Evolutionary conservation across 495 filamentous ascomycete species (phyloP).

Genomic region (Geopyxis carbonaria): DNA sequence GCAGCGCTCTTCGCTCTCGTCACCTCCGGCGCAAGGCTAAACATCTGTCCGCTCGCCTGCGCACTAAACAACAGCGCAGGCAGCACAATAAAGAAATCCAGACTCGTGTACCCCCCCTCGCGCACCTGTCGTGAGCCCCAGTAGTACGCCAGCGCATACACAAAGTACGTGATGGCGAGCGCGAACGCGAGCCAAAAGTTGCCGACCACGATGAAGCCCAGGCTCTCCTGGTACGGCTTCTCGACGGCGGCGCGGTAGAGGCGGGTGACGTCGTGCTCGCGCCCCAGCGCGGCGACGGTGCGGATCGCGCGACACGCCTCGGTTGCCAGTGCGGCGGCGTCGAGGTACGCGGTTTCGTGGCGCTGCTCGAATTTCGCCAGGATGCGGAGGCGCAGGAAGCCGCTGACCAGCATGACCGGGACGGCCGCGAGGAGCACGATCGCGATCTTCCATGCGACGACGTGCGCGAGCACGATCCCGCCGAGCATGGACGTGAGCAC

Average conservation of each 20-base stretch:
- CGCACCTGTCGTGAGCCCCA: conserved; percentile 44
- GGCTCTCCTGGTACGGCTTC: conserved; percentile 27
- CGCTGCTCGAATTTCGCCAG: conserved; percentile 40
- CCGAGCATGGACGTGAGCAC: conserved; percentile 29
- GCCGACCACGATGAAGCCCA: conserved; percentile 26
- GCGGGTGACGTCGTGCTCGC: conserved; percentile 34
- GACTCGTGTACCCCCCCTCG: conserved; percentile 37
- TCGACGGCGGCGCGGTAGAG: conserved; percentile 32
- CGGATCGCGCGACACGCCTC: conserved; percentile 42
- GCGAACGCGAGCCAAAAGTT: conserved; percentile 31
- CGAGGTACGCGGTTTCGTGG: conserved; percentile 40
- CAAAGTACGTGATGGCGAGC: conserved; percentile 31
- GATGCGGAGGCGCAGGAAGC: conserved; percentile 37
- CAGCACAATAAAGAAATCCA: conserved; percentile 51
- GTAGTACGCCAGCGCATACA: conserved; percentile 52
- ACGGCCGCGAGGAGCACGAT: conserved; percentile 39
- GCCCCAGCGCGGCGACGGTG: conserved; percentile 38
- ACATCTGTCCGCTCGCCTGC: conserved; percentile 49
- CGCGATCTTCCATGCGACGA: conserved; percentile 46
- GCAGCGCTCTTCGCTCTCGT: conserved; percentile 37
- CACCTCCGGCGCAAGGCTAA: conserved; percentile 44
- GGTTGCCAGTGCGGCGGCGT: conserved; percentile 37
- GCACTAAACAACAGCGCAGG: conserved; percentile 41
- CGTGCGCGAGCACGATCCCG: conserved; percentile 37
- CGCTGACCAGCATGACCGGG: conserved; percentile 37